These are phyloP conservation scores for Metarhizium album DNA, from an alignment of 2,329 filamentous ascomycete species.

Conservation along the genomic window DNA sequence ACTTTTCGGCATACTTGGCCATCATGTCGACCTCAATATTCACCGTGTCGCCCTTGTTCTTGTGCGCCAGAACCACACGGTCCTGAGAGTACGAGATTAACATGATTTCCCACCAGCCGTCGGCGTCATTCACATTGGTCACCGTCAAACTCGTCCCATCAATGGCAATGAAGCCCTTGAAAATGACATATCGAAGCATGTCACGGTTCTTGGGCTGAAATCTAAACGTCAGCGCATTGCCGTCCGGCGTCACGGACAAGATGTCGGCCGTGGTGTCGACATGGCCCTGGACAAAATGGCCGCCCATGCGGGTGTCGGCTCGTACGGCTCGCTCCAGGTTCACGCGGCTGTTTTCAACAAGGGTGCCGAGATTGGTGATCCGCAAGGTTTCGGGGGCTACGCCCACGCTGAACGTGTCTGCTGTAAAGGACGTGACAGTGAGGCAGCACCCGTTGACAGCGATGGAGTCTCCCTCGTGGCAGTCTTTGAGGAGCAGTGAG, in stretches of 20 bases:
- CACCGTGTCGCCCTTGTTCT: slow-evolving; percentile 69
- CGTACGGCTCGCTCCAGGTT: slow-evolving; percentile 93
- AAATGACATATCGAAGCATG: slow-evolving; percentile 79
- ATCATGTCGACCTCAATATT: slow-evolving; percentile 91
- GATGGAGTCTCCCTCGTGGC: slow-evolving; percentile 85
- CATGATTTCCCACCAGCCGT: slow-evolving; percentile 92
- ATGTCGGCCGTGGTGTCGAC: slow-evolving; percentile 84
- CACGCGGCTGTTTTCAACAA: slow-evolving; percentile 56
- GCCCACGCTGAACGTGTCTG: slow-evolving; percentile 70
- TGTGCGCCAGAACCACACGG: slow-evolving; percentile 71
- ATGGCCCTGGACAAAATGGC: slow-evolving; percentile 96
- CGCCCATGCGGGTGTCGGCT: slow-evolving; percentile 89
- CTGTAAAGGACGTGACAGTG: slow-evolving; percentile 58
- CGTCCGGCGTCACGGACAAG: slow-evolving; percentile 61
- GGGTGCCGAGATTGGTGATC: slow-evolving; percentile 80
- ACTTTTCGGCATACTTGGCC: slow-evolving; percentile 83
- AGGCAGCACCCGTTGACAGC: slow-evolving; percentile 92
- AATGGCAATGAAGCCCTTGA: slow-evolving; percentile 91
- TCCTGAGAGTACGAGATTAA: slow-evolving; percentile 94
- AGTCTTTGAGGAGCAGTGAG: slow-evolving; percentile 71
- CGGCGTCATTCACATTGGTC: slow-evolving; percentile 69
- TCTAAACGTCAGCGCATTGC: slow-evolving; percentile 81
- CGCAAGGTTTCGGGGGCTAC: slow-evolving; percentile 93
- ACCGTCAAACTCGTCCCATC: slow-evolving; percentile 93
- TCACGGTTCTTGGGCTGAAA: slow-evolving; percentile 59